Evolutionary conservation across 495 filamentous ascomycete genomes (phyloP).

Genomic region (Penicillium samsonianum): DNA sequence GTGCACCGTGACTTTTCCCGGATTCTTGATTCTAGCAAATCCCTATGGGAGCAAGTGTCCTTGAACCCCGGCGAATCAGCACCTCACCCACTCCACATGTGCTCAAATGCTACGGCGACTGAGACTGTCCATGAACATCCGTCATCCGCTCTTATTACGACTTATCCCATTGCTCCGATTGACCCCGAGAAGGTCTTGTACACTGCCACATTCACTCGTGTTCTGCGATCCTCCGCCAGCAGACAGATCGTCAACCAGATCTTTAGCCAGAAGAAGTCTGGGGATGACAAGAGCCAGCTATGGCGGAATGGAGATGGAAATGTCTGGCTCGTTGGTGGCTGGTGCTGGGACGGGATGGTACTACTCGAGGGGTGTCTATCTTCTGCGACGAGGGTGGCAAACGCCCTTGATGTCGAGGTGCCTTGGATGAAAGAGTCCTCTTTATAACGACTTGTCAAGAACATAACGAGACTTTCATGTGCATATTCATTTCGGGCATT

Average conservation of each 20-base stretch:
- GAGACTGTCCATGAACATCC: conserved; percentile 42
- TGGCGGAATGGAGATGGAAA: conserved; percentile 54
- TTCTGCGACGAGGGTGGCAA: conserved; percentile 54
- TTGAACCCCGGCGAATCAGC: not conserved
- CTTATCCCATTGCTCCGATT: conserved; percentile 33
- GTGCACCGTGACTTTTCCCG: conserved; percentile 43
- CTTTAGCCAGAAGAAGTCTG: conserved; percentile 23
- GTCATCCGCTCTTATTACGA: conserved; percentile 35
- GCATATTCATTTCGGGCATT: not conserved
- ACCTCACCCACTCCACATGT: conserved; percentile 28
- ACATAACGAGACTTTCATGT: not conserved
- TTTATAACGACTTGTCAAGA: not conserved
- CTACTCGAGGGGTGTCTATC: conserved; percentile 59
- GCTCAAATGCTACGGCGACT: conserved; percentile 29
- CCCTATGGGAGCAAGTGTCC: conserved; percentile 5
- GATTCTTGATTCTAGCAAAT: conserved; percentile 11
- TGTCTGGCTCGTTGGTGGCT: conserved; percentile 56
- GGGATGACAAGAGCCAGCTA: conserved; percentile 6
- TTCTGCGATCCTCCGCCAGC: conserved; percentile 36
- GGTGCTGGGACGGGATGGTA: conserved; percentile 69
- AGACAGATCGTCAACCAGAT: conserved; percentile 36
- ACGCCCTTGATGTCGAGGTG: conserved; percentile 49
- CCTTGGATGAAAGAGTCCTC: conserved; percentile 27
- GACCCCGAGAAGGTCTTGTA: conserved; percentile 33
- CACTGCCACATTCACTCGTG: conserved; percentile 32